Conservation (phyloP, 1,284 basidiomycete species). For the Pisolithus thermaeus region DNA sequence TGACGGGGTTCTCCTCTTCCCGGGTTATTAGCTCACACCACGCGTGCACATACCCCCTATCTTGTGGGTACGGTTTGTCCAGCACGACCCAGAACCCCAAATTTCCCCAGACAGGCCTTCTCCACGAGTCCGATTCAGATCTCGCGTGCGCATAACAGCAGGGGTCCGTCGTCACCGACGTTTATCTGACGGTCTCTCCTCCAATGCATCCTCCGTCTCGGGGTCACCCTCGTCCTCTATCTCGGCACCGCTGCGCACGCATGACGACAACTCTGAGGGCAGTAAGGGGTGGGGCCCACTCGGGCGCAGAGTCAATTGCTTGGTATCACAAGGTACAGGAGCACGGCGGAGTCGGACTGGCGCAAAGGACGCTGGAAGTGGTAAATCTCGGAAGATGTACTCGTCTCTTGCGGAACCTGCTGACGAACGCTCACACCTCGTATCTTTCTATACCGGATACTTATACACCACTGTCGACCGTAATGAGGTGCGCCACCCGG, state of each 20-base stretch:
- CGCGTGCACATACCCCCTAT: neutral
- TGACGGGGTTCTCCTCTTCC: neutral
- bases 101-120: slow-evolving; percentile 13
- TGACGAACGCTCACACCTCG: slow-evolving; percentile 31
- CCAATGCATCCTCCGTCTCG: slow-evolving; percentile 43
- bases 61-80: neutral
- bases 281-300: slow-evolving; percentile 50
- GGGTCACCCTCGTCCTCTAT: slow-evolving; percentile 67
- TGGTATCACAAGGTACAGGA: slow-evolving; percentile 12
- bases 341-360: neutral
- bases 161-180: slow-evolving; percentile 33
- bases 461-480: slow-evolving; percentile 11
- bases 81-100: slow-evolving; percentile 9
- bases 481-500: neutral
- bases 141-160: slow-evolving; percentile 51
- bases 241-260: slow-evolving; percentile 61
- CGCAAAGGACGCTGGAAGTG: neutral
- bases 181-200: slow-evolving; percentile 20
- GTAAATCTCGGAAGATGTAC: slow-evolving; percentile 3
- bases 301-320: slow-evolving; percentile 46
- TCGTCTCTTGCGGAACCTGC: slow-evolving; percentile 5
- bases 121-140: slow-evolving; percentile 47
- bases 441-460: slow-evolving; percentile 10
- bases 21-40: too few relatives aligned
- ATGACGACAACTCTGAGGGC: slow-evolving; percentile 37